These are phyloP conservation scores for Trametes meyenii DNA, from an alignment of 768 basidiomycete genomes.

Conservation along the genomic window DNA sequence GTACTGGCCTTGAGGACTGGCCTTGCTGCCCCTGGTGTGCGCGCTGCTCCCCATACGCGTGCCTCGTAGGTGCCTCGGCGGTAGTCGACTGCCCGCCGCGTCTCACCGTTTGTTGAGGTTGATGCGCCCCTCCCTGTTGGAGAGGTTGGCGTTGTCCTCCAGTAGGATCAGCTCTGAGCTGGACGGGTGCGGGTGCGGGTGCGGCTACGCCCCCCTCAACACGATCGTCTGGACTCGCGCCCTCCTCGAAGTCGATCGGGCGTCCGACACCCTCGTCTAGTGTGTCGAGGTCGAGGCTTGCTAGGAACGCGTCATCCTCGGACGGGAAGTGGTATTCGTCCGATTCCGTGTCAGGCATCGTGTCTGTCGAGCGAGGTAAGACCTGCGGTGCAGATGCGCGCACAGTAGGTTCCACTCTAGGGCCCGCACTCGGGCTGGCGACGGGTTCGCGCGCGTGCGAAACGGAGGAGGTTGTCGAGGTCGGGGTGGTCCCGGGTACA, in stretches of 20 bases:
- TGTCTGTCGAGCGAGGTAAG: conserved; percentile 25
- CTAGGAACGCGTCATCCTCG: conserved; percentile 70
- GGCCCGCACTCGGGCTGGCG: neutral
- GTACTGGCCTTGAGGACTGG: neutral
- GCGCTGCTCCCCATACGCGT: neutral
- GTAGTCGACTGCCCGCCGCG: neutral
- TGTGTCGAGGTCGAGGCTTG: conserved; percentile 52
- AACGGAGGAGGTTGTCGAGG: neutral
- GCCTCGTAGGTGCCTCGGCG: neutral
- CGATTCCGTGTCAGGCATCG: conserved; percentile 33
- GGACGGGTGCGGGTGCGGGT: too few species aligned
- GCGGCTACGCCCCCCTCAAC: neutral
- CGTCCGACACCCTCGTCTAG: conserved; percentile 36
- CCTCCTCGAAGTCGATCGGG: conserved; percentile 47
- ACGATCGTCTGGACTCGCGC: conserved; percentile 25
- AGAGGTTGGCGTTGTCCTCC: too few species aligned
- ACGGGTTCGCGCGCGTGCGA: neutral
- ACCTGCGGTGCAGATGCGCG: conserved; percentile 15
- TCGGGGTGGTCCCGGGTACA: neutral
- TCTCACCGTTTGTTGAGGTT: neutral
- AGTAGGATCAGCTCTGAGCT: too few species aligned
- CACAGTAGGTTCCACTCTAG: neutral
- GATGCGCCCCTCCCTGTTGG: too few species aligned
- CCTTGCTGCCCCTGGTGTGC: neutral
- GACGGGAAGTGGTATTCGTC: conserved; percentile 55